phyloP scores from a whole-genome alignment of 257 asterid species.

The Paraleonurus japonicus region DNA sequence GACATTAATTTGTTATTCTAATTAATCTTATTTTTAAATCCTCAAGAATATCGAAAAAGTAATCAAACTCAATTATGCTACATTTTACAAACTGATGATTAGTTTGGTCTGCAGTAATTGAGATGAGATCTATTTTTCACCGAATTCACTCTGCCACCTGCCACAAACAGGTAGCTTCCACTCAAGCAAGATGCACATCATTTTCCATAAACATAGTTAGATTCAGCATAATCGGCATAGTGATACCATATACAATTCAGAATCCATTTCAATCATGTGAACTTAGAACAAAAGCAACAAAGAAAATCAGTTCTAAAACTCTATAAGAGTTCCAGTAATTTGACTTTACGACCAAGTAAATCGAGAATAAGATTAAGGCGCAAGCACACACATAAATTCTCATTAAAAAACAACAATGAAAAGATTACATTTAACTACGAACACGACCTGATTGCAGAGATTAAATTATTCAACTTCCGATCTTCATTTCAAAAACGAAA shows the following conservation, averaged over 20 bases:
- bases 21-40: background rate
- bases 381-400: background rate
- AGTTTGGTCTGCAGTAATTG: background rate
- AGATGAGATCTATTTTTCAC: background rate
- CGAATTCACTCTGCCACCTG: slow-evolving; percentile 1
- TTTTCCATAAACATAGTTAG: background rate
- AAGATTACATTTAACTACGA: slow-evolving; percentile 2
- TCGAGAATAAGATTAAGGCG: background rate
- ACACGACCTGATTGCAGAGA: background rate
- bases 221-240: background rate
- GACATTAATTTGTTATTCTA: background rate
- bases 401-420: background rate
- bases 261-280: slow-evolving; percentile 1
- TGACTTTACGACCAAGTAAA: background rate
- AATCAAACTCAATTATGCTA: background rate
- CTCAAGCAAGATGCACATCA: slow-evolving; percentile 1
- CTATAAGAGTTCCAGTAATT: slow-evolving; percentile 3
- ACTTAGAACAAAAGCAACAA: background rate
- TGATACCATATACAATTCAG: background rate
- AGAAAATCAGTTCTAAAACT: background rate
- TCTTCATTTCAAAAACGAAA: background rate
- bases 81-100: background rate
- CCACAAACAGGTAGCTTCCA: background rate
- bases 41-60: background rate
- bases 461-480: slow-evolving; percentile 8